Conservation (phyloP, 2,329 filamentous ascomycete genomes). For the Pseudocercospora eumusae region DNA sequence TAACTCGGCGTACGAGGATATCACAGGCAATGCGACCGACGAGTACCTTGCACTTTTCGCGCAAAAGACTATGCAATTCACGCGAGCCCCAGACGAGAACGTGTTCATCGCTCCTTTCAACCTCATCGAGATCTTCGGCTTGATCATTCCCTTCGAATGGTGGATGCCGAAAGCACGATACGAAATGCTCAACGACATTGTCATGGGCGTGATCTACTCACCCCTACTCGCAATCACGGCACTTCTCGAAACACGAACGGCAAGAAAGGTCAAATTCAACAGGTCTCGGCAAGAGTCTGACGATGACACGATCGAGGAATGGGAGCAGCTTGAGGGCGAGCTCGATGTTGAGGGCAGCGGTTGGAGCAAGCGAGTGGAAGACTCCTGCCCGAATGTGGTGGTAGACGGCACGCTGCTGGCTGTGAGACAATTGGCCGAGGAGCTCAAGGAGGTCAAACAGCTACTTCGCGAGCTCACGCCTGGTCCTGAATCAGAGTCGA, state of each 20-base stretch:
- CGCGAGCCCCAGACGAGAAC: slow-evolving; percentile 95
- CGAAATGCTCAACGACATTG: slow-evolving; percentile 78
- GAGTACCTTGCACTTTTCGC: slow-evolving; percentile 93
- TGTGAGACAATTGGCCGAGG: slow-evolving; percentile 46
- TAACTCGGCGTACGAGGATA: slow-evolving; percentile 94
- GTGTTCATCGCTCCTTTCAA: slow-evolving; percentile 98
- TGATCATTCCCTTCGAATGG: slow-evolving; percentile 87
- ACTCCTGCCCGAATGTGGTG: slow-evolving; percentile 78
- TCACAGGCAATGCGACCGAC: slow-evolving; percentile 88
- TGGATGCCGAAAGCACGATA: slow-evolving; percentile 79
- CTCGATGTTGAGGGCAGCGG: slow-evolving; percentile 80
- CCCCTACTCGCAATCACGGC: slow-evolving; percentile 81
- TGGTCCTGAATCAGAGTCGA: slow-evolving; percentile 16
- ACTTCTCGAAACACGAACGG: slow-evolving; percentile 51
- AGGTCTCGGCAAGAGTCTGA: slow-evolving; percentile 80
- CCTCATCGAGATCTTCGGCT: slow-evolving; percentile 78
- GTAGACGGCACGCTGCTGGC: slow-evolving; percentile 75
- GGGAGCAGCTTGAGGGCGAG: slow-evolving; percentile 77
- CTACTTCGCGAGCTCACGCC: slow-evolving; percentile 35
- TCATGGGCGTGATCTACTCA: slow-evolving; percentile 84
- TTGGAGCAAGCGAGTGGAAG: slow-evolving; percentile 78
- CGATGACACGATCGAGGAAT: slow-evolving; percentile 85
- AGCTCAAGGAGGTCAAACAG: slow-evolving; percentile 50
- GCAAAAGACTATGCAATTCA: slow-evolving; percentile 94
- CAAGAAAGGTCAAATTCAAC: slow-evolving; percentile 57